These are phyloP conservation scores for Garcia nutans DNA, from an alignment of 345 rosid species.

Conservation along the genomic window DNA sequence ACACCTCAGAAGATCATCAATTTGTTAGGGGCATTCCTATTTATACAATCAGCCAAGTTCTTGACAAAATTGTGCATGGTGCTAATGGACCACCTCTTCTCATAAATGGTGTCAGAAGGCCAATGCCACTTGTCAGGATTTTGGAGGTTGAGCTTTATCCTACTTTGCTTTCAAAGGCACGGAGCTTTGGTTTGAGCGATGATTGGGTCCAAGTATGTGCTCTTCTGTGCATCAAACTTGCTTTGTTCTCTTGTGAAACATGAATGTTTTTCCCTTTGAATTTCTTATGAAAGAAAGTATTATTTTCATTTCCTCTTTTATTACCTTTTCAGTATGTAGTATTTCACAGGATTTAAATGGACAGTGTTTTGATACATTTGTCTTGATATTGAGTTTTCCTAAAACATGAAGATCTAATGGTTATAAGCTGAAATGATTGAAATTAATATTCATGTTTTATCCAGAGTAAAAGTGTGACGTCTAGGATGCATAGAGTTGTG, in stretches of 20 bases:
- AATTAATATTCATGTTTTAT: neutral
- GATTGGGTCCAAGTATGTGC: constrained; percentile 75
- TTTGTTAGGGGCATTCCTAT: constrained; percentile 88
- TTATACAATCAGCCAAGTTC: constrained; percentile 67
- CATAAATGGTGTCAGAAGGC: constrained; percentile 77
- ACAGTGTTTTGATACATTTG: neutral
- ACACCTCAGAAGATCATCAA: constrained; percentile 84
- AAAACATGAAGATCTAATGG: neutral
- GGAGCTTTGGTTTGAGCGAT: constrained; percentile 84
- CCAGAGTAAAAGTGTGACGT: neutral
- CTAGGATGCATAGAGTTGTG: neutral
- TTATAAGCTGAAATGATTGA: neutral
- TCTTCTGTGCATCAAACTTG: constrained; percentile 6
- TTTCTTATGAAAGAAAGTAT: neutral
- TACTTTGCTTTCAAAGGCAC: constrained; percentile 87
- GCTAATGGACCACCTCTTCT: constrained; percentile 70
- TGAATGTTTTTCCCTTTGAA: neutral
- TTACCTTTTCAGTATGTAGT: neutral
- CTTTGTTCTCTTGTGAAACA: neutral
- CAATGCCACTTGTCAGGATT: constrained; percentile 85
- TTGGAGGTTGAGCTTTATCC: constrained; percentile 91
- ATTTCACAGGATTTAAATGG: neutral
- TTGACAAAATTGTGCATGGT: constrained; percentile 66
- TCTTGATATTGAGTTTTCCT: neutral
- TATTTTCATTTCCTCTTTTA: neutral